These are phyloP conservation scores for Spathaspora girioi DNA, from an alignment of 805 yeast genomes.

Conservation along the genomic window DNA sequence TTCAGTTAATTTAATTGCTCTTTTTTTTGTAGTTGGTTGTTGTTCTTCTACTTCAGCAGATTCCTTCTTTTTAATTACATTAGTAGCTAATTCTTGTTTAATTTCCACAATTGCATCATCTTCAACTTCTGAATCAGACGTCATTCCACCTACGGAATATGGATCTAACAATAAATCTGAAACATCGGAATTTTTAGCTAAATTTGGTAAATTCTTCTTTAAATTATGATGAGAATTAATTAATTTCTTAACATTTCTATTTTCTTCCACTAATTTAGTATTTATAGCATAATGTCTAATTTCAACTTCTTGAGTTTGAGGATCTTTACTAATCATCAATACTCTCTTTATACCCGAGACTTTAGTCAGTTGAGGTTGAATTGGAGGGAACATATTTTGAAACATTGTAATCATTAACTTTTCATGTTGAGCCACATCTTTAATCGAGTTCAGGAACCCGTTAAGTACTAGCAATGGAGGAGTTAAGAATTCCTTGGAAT, in stretches of 20 bases:
- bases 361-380: conserved; percentile 78
- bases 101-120: conserved; percentile 81
- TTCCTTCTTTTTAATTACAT: conserved; percentile 15
- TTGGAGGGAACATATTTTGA: conserved; percentile 94
- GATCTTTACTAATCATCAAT: conserved; percentile 71
- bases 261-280: conserved; percentile 78
- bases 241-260: conserved; percentile 67
- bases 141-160: conserved; percentile 72
- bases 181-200: conserved; percentile 66
- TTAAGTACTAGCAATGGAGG: conserved; percentile 94
- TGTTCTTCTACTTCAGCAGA: conserved; percentile 1
- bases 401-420: conserved; percentile 82
- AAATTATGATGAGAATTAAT: conserved; percentile 57
- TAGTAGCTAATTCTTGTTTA: conserved; percentile 18
- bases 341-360: conserved; percentile 79
- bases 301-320: conserved; percentile 69
- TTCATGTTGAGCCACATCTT: conserved; percentile 65
- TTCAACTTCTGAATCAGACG: conserved; percentile 92
- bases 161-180: conserved; percentile 83
- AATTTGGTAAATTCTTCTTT: conserved; percentile 66
- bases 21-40: conserved; percentile 42
- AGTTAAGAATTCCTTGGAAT: conserved; percentile 55
- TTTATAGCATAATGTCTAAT: conserved; percentile 87
- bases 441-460: conserved; percentile 70
- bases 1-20: conserved; percentile 89